Percentiles rank a stretch among this genome's conserved stretches.
These are phyloP conservation scores for Xylaria arbuscula DNA, from an alignment of 2,329 filamentous ascomycete genomes.

Conservation along the genomic window DNA sequence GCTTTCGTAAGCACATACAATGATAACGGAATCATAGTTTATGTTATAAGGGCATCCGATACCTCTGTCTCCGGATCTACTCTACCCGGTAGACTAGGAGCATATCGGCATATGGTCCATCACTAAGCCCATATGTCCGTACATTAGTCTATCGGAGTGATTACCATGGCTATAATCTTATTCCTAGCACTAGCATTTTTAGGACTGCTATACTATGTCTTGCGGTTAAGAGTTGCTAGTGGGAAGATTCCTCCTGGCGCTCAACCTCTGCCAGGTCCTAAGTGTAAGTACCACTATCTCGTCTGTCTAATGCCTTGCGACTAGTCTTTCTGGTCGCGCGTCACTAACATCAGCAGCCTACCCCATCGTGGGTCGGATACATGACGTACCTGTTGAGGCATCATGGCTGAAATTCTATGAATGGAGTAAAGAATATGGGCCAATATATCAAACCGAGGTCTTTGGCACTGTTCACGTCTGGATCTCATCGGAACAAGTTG, in stretches of 20 bases:
- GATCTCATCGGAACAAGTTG: slow-evolving; percentile 60
- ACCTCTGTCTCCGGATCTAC: slow-evolving; percentile 3
- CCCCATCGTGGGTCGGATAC: slow-evolving; percentile 58
- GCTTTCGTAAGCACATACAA: neutral
- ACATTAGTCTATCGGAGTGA: slow-evolving; percentile 3
- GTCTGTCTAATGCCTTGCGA: neutral
- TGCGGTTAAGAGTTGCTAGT: slow-evolving; percentile 36
- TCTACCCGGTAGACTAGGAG: slow-evolving; percentile 1
- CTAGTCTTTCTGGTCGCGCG: neutral
- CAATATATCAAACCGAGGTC: slow-evolving; percentile 60
- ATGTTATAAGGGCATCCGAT: slow-evolving; percentile 22
- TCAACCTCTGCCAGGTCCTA: slow-evolving; percentile 47
- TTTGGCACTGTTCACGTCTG: slow-evolving; percentile 60
- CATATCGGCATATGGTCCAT: slow-evolving; percentile 20
- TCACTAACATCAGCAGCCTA: slow-evolving; percentile 49
- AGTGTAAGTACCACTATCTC: slow-evolving; percentile 39
- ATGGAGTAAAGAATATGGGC: slow-evolving; percentile 59
- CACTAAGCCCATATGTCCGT: slow-evolving; percentile 17
- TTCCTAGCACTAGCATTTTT: slow-evolving; percentile 38
- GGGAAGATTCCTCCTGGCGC: slow-evolving; percentile 44
- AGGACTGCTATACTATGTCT: slow-evolving; percentile 35
- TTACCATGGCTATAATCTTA: slow-evolving; percentile 41
- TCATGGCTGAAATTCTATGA: slow-evolving; percentile 62
- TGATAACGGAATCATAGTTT: neutral
- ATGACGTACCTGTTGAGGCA: slow-evolving; percentile 56